Conservation (phyloP, 2,329 filamentous ascomycete genomes). For the Calonectria naviculata region DNA sequence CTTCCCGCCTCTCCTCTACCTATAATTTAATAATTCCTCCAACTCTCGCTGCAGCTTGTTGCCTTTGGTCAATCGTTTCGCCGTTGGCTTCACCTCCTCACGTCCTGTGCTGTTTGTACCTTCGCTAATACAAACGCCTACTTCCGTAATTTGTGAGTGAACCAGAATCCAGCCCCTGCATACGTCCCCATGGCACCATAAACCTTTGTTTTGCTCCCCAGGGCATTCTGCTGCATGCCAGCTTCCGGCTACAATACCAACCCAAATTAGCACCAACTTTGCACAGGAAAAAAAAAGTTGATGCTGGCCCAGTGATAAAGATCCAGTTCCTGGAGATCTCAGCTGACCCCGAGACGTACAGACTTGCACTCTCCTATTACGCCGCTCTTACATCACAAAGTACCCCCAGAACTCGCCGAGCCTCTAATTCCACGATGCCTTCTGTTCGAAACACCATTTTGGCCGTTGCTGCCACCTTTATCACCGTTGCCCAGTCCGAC, state of each 20-base stretch:
- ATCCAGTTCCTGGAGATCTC: neutral
- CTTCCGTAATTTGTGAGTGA: conserved; percentile 16
- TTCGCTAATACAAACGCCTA: conserved; percentile 16
- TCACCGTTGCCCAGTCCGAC: conserved; percentile 64
- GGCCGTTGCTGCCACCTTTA: conserved; percentile 65
- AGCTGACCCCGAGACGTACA: neutral
- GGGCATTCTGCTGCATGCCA: conserved; percentile 11
- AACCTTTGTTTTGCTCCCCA: conserved; percentile 3
- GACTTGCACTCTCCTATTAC: neutral
- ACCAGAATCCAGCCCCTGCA: conserved; percentile 11
- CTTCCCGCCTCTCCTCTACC: neutral
- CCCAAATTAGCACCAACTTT: conserved; percentile 2
- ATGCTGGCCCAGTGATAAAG: neutral
- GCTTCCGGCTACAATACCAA: neutral
- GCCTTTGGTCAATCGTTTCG: neutral
- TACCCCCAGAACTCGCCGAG: neutral
- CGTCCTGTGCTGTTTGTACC: conserved; percentile 5
- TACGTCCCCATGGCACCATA: neutral
- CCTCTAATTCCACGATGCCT: conserved; percentile 56
- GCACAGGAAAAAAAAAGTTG: neutral
- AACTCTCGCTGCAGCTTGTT: conserved; percentile 6
- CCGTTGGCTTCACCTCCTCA: neutral
- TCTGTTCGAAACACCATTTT: conserved; percentile 64
- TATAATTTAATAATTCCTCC: neutral
- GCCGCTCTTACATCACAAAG: conserved; percentile 12